These are phyloP conservation scores for Wallacemonas sp. DNA, from an alignment of 208 protist species.

Conservation along the genomic window DNA sequence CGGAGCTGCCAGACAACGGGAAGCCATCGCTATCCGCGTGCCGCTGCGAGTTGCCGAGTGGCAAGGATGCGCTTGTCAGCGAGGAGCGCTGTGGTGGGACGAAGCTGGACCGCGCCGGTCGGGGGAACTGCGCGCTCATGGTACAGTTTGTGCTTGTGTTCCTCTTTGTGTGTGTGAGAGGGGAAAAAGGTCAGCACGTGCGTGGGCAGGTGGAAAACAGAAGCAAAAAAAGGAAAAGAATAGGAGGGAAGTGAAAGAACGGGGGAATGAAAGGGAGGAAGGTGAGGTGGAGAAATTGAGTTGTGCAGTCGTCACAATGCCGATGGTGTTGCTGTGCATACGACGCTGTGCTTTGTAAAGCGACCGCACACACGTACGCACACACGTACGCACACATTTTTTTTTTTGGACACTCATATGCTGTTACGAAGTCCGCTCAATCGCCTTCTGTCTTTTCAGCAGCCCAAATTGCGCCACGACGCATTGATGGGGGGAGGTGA, in stretches of 20 bases:
- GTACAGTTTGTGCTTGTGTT: neutral
- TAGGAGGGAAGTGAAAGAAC: too few species aligned
- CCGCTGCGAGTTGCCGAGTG: neutral
- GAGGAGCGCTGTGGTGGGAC: slow-evolving; percentile 11
- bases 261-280: neutral
- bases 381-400: too few species aligned
- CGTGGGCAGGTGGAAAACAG: neutral
- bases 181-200: neutral
- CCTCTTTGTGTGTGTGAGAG: neutral
- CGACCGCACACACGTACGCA: too few species aligned
- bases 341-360: too few species aligned
- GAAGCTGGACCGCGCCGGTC: slow-evolving; percentile 7
- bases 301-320: too few species aligned
- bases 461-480: too few species aligned
- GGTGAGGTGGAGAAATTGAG: too few species aligned
- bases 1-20: neutral
- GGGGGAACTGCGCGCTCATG: slow-evolving; percentile 5
- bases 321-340: too few species aligned
- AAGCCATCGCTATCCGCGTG: neutral
- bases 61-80: slow-evolving; percentile 4
- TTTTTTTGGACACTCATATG: too few species aligned
- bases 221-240: neutral
- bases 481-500: too few species aligned
- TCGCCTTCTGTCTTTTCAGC: too few species aligned
- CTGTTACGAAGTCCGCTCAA: too few species aligned